phyloP scores from a whole-genome alignment of 2,329 filamentous ascomycete species.

The Botrytis pseudocinerea region DNA sequence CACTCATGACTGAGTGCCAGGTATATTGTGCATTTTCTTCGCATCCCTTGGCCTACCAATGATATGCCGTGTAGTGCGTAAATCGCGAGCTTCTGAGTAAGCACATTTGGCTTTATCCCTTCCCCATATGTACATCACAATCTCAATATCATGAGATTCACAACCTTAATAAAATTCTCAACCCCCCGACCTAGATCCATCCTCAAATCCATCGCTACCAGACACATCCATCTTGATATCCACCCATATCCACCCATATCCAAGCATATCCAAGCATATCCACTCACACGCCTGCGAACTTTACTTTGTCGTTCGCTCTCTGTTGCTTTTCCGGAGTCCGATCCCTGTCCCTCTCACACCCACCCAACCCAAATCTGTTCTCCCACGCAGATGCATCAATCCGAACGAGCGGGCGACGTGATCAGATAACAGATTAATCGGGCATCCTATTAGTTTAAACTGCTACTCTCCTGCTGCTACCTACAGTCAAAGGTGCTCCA shows the following conservation, averaged over 20 bases:
- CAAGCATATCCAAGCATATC: neutral
- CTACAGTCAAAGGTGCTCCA: neutral
- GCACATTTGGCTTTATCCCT: neutral
- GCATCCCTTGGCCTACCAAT: neutral
- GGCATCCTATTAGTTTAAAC: neutral
- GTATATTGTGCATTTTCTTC: neutral
- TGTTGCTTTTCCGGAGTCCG: no score
- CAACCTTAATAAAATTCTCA: neutral
- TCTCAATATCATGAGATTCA: neutral
- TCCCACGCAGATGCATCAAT: constrained; percentile 1
- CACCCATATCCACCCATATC: neutral
- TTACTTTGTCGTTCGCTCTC: no score
- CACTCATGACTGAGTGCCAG: neutral
- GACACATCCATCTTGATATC: neutral
- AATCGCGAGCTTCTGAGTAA: neutral
- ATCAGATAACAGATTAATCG: constrained; percentile 1
- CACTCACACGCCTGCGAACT: neutral
- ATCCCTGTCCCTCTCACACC: neutral
- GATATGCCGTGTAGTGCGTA: neutral
- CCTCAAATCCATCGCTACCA: neutral
- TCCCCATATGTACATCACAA: neutral
- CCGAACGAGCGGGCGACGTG: neutral
- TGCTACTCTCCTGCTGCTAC: neutral
- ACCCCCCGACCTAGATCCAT: neutral
- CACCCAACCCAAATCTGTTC: neutral